A percentile compares a stretch with the other conserved stretches of the same genome.
phyloP scores from a whole-genome alignment of 2,329 filamentous ascomycete species.

The Colletotrichum sp. region DNA sequence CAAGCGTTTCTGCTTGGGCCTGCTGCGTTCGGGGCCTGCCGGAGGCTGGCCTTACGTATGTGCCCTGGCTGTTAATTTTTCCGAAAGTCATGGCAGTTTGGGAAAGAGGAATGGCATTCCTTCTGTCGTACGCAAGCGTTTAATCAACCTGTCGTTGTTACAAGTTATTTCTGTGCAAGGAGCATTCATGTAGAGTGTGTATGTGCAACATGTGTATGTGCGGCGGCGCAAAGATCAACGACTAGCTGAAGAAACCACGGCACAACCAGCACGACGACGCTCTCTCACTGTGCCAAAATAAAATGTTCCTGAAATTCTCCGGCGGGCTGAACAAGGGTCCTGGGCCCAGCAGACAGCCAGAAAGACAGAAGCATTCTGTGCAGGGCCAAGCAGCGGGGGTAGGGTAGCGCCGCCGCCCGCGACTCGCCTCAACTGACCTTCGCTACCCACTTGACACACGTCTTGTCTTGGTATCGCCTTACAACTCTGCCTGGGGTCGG shows the following conservation, averaged over 20 bases:
- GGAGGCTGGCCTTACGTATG: background rate
- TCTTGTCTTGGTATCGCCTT: constrained; percentile 18
- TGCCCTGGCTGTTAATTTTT: background rate
- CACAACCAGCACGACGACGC: no score
- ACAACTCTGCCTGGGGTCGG: background rate
- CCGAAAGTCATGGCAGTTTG: background rate
- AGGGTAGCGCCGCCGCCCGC: background rate
- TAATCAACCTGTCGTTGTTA: background rate
- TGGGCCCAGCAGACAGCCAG: background rate
- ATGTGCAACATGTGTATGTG: background rate
- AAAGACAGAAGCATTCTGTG: no score
- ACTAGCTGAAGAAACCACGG: background rate
- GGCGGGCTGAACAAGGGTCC: background rate
- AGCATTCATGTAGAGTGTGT: background rate
- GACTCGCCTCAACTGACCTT: background rate
- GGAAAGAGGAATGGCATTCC: background rate
- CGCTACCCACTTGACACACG: constrained; percentile 14
- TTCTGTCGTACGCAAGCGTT: background rate
- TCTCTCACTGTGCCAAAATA: background rate
- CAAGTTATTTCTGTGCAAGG: background rate
- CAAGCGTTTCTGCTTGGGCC: background rate
- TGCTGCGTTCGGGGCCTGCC: background rate
- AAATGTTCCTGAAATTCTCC: background rate
- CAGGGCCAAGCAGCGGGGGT: background rate
- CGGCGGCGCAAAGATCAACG: background rate